Evolutionary conservation across 2,329 filamentous ascomycete genomes (phyloP).

Genomic region (Penicillium sp.): DNA sequence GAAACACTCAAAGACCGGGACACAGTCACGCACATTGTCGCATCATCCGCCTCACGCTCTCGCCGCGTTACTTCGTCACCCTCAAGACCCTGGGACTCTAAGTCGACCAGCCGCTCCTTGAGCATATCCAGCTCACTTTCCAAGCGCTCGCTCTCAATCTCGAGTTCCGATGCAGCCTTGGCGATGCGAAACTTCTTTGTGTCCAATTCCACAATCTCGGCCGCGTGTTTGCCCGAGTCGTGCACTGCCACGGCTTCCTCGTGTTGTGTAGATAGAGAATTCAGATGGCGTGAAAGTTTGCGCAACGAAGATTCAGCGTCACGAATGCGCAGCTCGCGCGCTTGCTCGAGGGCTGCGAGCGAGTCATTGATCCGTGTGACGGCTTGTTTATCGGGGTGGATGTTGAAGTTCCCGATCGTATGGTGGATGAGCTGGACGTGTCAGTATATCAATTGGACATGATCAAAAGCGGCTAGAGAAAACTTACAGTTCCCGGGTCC

Average conservation of each 20-base stretch:
- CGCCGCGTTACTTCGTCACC: conserved; percentile 57
- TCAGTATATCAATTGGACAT: neutral
- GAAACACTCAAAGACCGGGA: neutral
- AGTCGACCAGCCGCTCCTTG: conserved; percentile 70
- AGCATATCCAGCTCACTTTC: conserved; percentile 74
- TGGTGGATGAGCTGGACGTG: conserved; percentile 74
- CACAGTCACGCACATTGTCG: conserved; percentile 43
- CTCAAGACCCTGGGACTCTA: conserved; percentile 85
- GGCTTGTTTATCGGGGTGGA: conserved; percentile 78
- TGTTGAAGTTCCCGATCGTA: conserved; percentile 94
- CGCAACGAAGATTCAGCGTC: conserved; percentile 67
- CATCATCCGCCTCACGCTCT: conserved; percentile 52
- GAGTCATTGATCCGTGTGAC: conserved; percentile 82
- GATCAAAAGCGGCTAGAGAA: neutral
- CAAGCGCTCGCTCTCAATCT: conserved; percentile 93
- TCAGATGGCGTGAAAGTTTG: conserved; percentile 72
- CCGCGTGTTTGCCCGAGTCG: conserved; percentile 76
- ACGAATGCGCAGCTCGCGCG: conserved; percentile 73
- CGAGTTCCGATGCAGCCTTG: conserved; percentile 84
- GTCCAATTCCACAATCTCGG: conserved; percentile 80
- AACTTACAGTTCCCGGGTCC: conserved; percentile 76
- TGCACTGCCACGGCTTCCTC: conserved; percentile 72
- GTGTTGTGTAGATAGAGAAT: conserved; percentile 72
- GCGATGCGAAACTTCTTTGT: conserved; percentile 92
- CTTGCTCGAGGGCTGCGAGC: conserved; percentile 76